phyloP scores from a whole-genome alignment of 2,329 filamentous ascomycete species.

The Dactylellina cionopaga region DNA sequence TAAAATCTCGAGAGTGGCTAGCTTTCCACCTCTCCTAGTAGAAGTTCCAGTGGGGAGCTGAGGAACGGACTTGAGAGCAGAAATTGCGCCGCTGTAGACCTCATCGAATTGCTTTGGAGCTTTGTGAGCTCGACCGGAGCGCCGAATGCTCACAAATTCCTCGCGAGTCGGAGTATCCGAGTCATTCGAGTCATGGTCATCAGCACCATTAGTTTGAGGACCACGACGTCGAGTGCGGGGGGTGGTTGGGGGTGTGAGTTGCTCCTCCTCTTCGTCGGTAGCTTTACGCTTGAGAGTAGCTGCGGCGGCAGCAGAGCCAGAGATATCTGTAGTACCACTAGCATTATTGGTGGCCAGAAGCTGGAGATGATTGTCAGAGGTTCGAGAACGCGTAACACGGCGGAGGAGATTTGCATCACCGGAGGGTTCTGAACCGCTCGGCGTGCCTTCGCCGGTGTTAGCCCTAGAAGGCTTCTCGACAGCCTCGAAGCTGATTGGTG shows the following conservation, averaged over 20 bases:
- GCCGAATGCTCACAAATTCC: background rate
- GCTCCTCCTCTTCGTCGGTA: background rate
- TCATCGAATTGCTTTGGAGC: conserved; percentile 5
- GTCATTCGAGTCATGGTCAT: background rate
- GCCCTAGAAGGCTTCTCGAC: background rate
- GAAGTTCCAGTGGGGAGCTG: too few species aligned
- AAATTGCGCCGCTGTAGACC: background rate
- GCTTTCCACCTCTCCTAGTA: too few species aligned
- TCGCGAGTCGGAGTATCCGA: background rate
- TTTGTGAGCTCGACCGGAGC: conserved; percentile 2
- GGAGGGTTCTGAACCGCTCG: conserved; percentile 4
- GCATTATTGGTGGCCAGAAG: background rate
- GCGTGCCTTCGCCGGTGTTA: conserved; percentile 1
- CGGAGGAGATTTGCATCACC: background rate
- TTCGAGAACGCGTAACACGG: conserved; percentile 9
- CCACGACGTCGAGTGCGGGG: background rate
- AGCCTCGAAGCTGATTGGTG: conserved; percentile 23
- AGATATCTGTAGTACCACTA: background rate
- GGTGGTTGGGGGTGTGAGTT: background rate
- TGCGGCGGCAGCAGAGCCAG: background rate
- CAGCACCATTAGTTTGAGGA: background rate
- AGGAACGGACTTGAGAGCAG: too few species aligned
- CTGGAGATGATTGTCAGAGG: background rate
- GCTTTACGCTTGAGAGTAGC: background rate
- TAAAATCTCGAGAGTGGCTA: too few species aligned